Evolutionary conservation across 805 yeast species (phyloP).

Genomic region (Schwanniomyces yamadae): DNA sequence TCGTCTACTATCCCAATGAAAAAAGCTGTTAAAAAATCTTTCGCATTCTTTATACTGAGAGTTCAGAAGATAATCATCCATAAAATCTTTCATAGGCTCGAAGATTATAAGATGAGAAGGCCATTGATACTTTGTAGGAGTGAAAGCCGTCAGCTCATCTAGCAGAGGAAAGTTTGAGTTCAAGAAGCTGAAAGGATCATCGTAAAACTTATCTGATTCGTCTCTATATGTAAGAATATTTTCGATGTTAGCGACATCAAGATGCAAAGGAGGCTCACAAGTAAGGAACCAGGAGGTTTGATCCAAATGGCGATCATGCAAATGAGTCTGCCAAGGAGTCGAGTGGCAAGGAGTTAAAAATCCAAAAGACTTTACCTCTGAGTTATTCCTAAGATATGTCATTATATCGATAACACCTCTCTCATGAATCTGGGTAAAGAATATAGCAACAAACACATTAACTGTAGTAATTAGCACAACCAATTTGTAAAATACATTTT

Average conservation of each 20-base stretch:
- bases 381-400: conserved; percentile 43
- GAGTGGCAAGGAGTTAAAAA: conserved; percentile 96
- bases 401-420: conserved; percentile 78
- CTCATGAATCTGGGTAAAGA: conserved; percentile 74
- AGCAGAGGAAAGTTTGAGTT: conserved; percentile 47
- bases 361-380: conserved; percentile 56
- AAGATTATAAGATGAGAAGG: conserved; percentile 75
- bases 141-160: neutral
- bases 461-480: conserved; percentile 17
- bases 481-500: conserved; percentile 2
- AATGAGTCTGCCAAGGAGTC: conserved; percentile 88
- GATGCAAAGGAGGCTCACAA: conserved; percentile 84
- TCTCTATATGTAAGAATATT: conserved; percentile 58
- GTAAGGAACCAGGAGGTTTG: conserved; percentile 68
- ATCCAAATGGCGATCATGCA: conserved; percentile 55
- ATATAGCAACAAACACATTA: conserved; percentile 44
- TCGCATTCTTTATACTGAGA: conserved; percentile 45
- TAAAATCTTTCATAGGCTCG: conserved; percentile 53
- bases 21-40: conserved; percentile 71
- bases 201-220: conserved; percentile 83
- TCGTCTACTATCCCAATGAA: conserved; percentile 86
- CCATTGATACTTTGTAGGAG: conserved; percentile 39
- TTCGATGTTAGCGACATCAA: conserved; percentile 15
- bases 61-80: conserved; percentile 39
- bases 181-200: conserved; percentile 60